These are phyloP conservation scores for Acacia concinna DNA, from an alignment of 331 rosid genomes.

Conservation along the genomic window DNA sequence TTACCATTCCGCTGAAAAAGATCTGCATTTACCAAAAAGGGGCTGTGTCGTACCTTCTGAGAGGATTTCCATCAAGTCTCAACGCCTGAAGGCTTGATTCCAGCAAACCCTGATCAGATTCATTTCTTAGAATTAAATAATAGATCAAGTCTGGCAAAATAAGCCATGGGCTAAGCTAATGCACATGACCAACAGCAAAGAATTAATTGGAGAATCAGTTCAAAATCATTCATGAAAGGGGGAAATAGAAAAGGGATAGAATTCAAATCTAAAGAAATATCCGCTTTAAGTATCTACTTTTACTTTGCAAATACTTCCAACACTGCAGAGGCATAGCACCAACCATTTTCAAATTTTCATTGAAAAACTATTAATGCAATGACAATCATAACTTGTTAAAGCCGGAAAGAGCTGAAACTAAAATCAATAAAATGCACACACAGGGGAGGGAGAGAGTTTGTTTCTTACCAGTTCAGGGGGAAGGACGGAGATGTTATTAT, in stretches of 20 bases:
- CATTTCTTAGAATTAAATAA: conserved; percentile 23
- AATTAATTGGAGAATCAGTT: background rate
- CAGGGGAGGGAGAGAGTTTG: conserved; percentile 19
- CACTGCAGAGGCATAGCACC: conserved; percentile 8
- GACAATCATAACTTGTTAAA: background rate
- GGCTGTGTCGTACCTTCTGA: conserved; percentile 65
- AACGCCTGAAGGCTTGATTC: conserved; percentile 75
- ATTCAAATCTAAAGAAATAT: background rate
- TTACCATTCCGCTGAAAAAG: background rate
- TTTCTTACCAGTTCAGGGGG: conserved; percentile 85
- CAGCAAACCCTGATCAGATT: conserved; percentile 71
- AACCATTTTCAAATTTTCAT: conserved; percentile 21
- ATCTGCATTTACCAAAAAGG: conserved; percentile 4
- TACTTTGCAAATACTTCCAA: background rate
- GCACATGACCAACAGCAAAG: conserved; percentile 5
- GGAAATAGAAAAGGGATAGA: background rate
- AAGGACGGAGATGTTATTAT: conserved; percentile 80
- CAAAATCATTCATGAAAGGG: conserved; percentile 9
- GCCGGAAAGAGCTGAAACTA: conserved; percentile 4
- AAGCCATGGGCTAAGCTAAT: conserved; percentile 10
- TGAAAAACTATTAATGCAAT: background rate
- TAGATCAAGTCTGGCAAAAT: conserved; percentile 19
- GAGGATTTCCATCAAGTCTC: conserved; percentile 89
- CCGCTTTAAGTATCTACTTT: background rate
- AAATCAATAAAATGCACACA: conserved; percentile 24